A percentile compares a stretch with the other conserved stretches of the same genome.
Evolutionary conservation across 208 protist genomes (phyloP).

Genomic region (Crithidia bombi): DNA sequence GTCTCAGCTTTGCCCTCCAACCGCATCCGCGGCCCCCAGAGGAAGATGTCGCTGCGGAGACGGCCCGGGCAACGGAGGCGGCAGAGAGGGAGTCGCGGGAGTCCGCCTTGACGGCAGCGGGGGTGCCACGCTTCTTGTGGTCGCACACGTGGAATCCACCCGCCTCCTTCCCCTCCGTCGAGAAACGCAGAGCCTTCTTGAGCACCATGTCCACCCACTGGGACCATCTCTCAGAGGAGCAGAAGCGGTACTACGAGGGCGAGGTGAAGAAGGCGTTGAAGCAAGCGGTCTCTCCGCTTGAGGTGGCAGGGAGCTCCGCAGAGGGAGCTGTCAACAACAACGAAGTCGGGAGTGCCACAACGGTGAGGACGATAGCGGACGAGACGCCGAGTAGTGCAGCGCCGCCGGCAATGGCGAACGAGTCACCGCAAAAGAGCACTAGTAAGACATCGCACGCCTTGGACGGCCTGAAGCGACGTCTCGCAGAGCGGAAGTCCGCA

Average conservation of each 20-base stretch:
- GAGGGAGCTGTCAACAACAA: not conserved
- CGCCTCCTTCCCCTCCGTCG: conserved; percentile 41
- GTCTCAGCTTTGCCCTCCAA: conserved; percentile 25
- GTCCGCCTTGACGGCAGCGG: conserved; percentile 11
- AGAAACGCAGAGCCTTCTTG: conserved; percentile 63
- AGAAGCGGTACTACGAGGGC: conserved; percentile 84
- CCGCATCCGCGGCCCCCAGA: conserved; percentile 18
- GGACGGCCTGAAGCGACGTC: conserved; percentile 49
- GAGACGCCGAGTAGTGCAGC: too few relatives aligned
- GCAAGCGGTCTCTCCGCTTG: not conserved
- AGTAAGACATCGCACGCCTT: conserved; percentile 33
- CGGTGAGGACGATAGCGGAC: too few relatives aligned
- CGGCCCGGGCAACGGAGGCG: conserved; percentile 8
- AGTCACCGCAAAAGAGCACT: not conserved
- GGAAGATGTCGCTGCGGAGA: conserved; percentile 16
- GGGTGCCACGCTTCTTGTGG: conserved; percentile 42
- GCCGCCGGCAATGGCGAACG: too few relatives aligned
- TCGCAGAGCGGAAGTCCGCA: conserved; percentile 53
- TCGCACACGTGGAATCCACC: conserved; percentile 57
- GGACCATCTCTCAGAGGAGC: conserved; percentile 60
- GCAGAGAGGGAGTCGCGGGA: conserved; percentile 5
- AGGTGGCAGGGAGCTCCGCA: not conserved
- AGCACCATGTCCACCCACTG: conserved; percentile 66
- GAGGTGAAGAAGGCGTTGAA: conserved; percentile 58
- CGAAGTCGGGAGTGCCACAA: not conserved